These are phyloP conservation scores for Plasmodium fragile DNA, from an alignment of 169 alveolate genomes.

Conservation along the genomic window DNA sequence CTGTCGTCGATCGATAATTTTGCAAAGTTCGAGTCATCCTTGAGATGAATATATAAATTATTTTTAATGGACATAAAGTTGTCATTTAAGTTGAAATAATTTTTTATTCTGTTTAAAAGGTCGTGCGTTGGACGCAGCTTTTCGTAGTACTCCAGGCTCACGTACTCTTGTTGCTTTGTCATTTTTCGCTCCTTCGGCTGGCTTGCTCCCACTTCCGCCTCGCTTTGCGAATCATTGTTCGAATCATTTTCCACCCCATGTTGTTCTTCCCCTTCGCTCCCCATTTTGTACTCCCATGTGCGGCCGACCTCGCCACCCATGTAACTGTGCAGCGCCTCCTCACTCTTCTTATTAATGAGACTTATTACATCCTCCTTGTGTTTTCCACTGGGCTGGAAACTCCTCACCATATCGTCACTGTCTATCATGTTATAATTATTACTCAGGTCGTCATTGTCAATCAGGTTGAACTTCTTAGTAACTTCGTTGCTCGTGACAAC, in stretches of 20 bases:
- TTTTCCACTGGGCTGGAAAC: not conserved
- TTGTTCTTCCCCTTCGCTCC: not conserved
- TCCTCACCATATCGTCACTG: conserved; percentile 1
- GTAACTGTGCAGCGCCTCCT: conserved; percentile 30
- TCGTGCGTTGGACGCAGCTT: conserved; percentile 16
- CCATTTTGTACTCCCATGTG: not conserved
- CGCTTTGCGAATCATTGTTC: not conserved
- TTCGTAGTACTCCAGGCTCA: conserved; percentile 59
- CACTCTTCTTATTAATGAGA: conserved; percentile 39
- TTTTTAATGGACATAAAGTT: conserved; percentile 59
- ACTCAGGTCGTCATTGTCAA: conserved; percentile 2
- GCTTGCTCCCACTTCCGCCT: not conserved
- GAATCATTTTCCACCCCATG: not conserved
- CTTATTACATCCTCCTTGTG: conserved; percentile 7
- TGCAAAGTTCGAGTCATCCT: conserved; percentile 32
- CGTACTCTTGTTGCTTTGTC: conserved; percentile 65
- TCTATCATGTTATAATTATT: not conserved
- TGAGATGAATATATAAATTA: conserved; percentile 70
- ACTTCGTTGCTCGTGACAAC: not conserved
- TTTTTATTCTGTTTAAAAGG: conserved; percentile 52
- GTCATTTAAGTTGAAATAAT: conserved; percentile 63
- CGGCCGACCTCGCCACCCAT: not conserved
- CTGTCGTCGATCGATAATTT: conserved; percentile 45
- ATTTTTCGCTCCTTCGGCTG: conserved; percentile 19
- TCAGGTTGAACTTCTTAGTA: not conserved